These are phyloP conservation scores for Ogataea haglerorum DNA, from an alignment of 805 yeast genomes.

Conservation along the genomic window DNA sequence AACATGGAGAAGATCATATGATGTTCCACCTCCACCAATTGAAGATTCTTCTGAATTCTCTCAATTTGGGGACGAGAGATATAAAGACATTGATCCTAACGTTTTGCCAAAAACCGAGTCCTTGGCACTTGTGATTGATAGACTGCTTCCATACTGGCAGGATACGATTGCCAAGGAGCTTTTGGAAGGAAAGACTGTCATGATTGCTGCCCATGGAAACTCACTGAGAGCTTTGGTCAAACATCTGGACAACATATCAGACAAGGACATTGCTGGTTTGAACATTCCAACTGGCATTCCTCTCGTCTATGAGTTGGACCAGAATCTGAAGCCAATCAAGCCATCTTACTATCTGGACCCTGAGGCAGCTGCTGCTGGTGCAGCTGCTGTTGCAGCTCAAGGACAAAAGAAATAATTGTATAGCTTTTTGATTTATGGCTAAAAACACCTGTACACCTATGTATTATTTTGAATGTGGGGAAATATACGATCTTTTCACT, in stretches of 20 bases:
- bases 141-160: constrained; percentile 96
- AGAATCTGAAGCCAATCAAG: constrained; percentile 81
- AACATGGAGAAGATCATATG: constrained; percentile 96
- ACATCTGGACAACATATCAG: constrained; percentile 91
- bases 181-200: constrained; percentile 82
- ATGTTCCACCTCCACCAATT: constrained; percentile 92
- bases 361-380: constrained; percentile 99
- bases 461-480: background rate
- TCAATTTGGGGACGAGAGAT: constrained; percentile 83
- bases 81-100: constrained; percentile 76
- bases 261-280: constrained; percentile 86
- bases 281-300: constrained; percentile 99
- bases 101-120: constrained; percentile 94
- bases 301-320: constrained; percentile 92
- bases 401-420: constrained; percentile 60
- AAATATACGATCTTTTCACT: background rate
- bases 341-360: constrained; percentile 97
- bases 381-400: constrained; percentile 98
- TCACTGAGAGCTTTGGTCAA: constrained; percentile 94
- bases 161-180: constrained; percentile 84
- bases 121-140: constrained; percentile 88
- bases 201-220: constrained; percentile 97
- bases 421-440: too few relatives aligned
- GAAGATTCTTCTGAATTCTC: constrained; percentile 76
- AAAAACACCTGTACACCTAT: constrained; percentile 2